Base-by-base conservation (phyloP, 2,329 filamentous ascomycete genomes). In the Leptographium procerum region DNA sequence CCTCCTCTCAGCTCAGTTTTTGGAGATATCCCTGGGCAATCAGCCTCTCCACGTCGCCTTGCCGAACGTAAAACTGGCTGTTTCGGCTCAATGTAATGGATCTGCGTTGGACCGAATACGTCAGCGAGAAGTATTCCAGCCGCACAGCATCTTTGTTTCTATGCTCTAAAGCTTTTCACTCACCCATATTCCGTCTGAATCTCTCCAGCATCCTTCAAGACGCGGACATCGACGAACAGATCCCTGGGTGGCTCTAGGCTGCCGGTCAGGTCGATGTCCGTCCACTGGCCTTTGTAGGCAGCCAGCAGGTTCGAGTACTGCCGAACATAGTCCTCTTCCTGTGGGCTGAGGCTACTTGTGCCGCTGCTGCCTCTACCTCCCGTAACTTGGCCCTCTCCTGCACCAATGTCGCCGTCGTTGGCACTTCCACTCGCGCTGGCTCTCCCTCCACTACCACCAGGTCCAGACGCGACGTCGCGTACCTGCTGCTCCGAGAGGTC, bases 111-210 rank as follows among this genome's bases (percentile, higher is more conserved):
- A 64, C 64, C 29, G 4, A 14, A 34, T 2, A 28, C 16, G 48
- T 31, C 9, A 31, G 48, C 4, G 14, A 51, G 16, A 14, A 2
- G 22, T 14, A 4, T 19, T 14, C 28, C 43, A 9, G 29, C n/a
- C 22, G n/a, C 11, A 9, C 24, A 1, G n/a, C 24, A n/a, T 22
- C 31, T 29, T 34, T n/a, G 19, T 14, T 16, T 16, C 52, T n/a
- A 28, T 11, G 45, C 24, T 13, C 10, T 14, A 5, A 11, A 13
- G 11, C 22, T 48, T 13, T 16, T 4, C 19, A 54, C 86, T 72
- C 79, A 95, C 88, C 94, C 94, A 69, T 99, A 99, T 77, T 99
- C 95, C 0, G 94, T 99, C 75, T 99, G 92, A 63, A 99, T 96
- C 76, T 99, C 94, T 5, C 95, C 94, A 1, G 92, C 94, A 75